phyloP scores from a whole-genome alignment of 306 rosid genomes.

The Albizia julibrissin region DNA sequence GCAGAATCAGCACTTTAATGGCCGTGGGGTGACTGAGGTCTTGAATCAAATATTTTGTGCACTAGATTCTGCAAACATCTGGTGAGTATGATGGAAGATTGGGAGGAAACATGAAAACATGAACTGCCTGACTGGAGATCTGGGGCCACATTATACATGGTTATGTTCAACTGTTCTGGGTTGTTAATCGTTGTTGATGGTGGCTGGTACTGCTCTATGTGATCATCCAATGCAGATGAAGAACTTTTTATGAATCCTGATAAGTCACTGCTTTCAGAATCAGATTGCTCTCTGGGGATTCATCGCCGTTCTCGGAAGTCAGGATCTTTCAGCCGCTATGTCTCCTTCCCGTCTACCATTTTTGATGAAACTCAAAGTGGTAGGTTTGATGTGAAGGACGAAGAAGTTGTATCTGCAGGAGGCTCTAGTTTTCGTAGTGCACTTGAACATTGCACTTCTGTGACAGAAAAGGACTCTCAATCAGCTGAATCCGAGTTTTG shows the following conservation, averaged over 20 bases:
- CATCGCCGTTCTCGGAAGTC: slow-evolving; percentile 36
- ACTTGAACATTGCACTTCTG: slow-evolving; percentile 19
- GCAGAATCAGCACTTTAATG: not conserved
- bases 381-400: slow-evolving; percentile 34
- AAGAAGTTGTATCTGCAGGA: slow-evolving; percentile 27
- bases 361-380: slow-evolving; percentile 36
- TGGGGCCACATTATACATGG: slow-evolving; percentile 22
- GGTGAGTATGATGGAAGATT: not conserved
- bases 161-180: slow-evolving; percentile 13
- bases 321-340: slow-evolving; percentile 40
- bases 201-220: slow-evolving; percentile 22
- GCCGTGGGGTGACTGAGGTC: not conserved
- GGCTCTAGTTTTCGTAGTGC: slow-evolving; percentile 41
- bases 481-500: slow-evolving; percentile 34
- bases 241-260: slow-evolving; percentile 62
- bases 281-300: slow-evolving; percentile 42
- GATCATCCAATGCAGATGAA: slow-evolving; percentile 49
- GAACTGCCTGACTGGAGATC: not conserved
- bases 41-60: not conserved
- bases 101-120: not conserved
- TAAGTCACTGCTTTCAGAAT: slow-evolving; percentile 53
- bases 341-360: slow-evolving; percentile 42
- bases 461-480: slow-evolving; percentile 28
- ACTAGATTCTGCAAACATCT: not conserved
- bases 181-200: slow-evolving; percentile 14